phyloP scores from a whole-genome alignment of 371 early-diverging fungal genomes.

The Saksenaea oblongispora region DNA sequence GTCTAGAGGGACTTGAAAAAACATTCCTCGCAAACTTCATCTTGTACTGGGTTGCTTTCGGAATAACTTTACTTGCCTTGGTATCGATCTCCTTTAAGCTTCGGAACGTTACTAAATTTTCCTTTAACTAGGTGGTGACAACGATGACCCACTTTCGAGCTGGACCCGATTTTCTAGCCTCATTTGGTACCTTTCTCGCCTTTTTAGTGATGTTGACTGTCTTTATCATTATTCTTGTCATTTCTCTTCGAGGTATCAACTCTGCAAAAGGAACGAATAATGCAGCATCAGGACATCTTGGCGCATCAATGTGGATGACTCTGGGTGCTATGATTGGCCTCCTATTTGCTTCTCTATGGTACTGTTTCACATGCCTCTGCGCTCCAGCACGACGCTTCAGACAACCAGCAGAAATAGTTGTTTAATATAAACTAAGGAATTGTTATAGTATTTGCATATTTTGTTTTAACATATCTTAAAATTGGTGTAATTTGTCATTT shows the following conservation, averaged over 20 bases:
- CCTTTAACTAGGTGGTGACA: constrained; percentile 9
- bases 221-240: constrained; percentile 27
- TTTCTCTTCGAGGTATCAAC: constrained; percentile 39
- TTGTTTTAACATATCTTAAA: no score
- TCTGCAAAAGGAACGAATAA: constrained; percentile 19
- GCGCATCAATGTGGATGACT: constrained; percentile 34
- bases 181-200: constrained; percentile 30
- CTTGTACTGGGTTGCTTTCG: constrained; percentile 33
- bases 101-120: no score
- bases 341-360: constrained; percentile 25
- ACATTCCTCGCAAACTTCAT: constrained; percentile 35
- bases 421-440: not conserved
- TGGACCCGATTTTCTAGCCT: constrained; percentile 21
- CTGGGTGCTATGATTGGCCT: constrained; percentile 32
- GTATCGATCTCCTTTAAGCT: not conserved
- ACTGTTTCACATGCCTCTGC: constrained; percentile 27
- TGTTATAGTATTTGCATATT: no score
- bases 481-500: no score
- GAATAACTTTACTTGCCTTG: constrained; percentile 28
- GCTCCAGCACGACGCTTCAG: constrained; percentile 21
- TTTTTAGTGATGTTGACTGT: constrained; percentile 29
- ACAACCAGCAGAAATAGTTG: not conserved
- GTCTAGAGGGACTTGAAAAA: constrained; percentile 11
- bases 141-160: constrained; percentile 22
- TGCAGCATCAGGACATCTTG: constrained; percentile 28